Evolutionary conservation across 495 filamentous ascomycete species (phyloP).

Genomic region (Aspergillus diversus): DNA sequence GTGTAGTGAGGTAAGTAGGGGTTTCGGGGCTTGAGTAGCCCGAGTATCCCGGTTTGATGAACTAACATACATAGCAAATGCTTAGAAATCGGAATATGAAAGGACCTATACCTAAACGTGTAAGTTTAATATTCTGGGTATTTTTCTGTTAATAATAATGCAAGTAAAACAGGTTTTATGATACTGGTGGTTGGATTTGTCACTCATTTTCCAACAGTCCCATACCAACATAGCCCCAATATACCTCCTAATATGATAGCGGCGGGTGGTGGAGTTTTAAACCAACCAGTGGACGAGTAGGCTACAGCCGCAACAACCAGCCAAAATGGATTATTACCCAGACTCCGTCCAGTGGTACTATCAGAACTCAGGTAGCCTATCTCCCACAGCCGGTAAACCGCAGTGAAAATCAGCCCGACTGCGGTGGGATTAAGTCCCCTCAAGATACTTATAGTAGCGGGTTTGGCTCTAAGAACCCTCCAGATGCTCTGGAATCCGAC

Average conservation of each 20-base stretch:
- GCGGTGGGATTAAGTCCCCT: conserved; percentile 76
- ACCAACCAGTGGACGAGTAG: conserved; percentile 67
- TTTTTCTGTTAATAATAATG: too few species aligned
- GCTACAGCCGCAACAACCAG: conserved; percentile 65
- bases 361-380: conserved; percentile 68
- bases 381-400: conserved; percentile 85
- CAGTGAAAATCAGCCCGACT: conserved; percentile 81
- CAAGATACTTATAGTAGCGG: conserved; percentile 59
- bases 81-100: too few species aligned
- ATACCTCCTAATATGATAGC: conserved; percentile 68
- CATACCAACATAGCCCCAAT: conserved; percentile 68
- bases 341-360: conserved; percentile 51
- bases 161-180: too few species aligned
- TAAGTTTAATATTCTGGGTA: too few species aligned
- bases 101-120: too few species aligned
- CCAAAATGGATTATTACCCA: conserved; percentile 74
- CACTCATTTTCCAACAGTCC: conserved; percentile 42
- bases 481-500: conserved; percentile 74
- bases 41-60: too few species aligned
- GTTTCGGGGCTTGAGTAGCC: too few species aligned
- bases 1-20: too few species aligned
- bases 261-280: conserved; percentile 57
- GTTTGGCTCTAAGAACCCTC: conserved; percentile 57
- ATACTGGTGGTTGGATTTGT: too few species aligned
- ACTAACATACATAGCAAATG: too few species aligned